Percentiles rank a stretch among this genome's conserved stretches.
Conservation (phyloP, 176 grass and related monocot species). For the Guadua angustifolia region DNA sequence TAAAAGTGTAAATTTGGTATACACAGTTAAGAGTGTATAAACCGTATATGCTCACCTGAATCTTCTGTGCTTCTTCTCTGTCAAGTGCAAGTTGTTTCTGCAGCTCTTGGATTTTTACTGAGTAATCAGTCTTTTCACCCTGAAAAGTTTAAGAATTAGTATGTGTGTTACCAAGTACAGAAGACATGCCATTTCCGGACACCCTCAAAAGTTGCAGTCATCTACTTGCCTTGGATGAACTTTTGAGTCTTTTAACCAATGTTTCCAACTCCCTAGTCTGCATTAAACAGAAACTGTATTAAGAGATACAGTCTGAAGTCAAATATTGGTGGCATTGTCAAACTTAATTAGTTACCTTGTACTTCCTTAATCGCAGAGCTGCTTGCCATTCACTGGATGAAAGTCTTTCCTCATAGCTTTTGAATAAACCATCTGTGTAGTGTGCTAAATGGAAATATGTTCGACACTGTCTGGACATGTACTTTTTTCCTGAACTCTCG, state of each 20-base stretch:
- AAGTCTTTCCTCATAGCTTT: conserved; percentile 93
- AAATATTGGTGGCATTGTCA: conserved; percentile 16
- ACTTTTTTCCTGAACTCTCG: conserved; percentile 58
- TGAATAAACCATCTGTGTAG: conserved; percentile 84
- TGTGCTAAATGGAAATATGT: conserved; percentile 87
- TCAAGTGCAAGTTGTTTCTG: conserved; percentile 93
- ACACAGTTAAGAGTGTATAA: conserved; percentile 7
- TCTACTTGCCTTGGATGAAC: conserved; percentile 76
- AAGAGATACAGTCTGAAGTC: conserved; percentile 24
- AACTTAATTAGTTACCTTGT: conserved; percentile 59
- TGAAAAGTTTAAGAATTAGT: conserved; percentile 45
- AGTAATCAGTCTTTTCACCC: conserved; percentile 89
- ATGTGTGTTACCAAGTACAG: conserved; percentile 30
- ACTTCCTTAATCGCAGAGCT: conserved; percentile 80
- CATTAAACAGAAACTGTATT: conserved; percentile 38
- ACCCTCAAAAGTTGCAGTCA: conserved; percentile 31
- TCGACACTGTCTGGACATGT: conserved; percentile 72
- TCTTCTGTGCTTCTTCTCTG: conserved; percentile 88
- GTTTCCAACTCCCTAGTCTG: conserved; percentile 91
- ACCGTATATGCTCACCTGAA: conserved; percentile 58
- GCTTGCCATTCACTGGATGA: conserved; percentile 95
- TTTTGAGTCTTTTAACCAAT: conserved; percentile 82
- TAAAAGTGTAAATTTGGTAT: conserved; percentile 14
- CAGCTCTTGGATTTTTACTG: conserved; percentile 86
- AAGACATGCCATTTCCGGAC: background rate